Base-by-base conservation (phyloP, 2,329 filamentous ascomycete species). In the Rhinocladiella mackenziei region DNA sequence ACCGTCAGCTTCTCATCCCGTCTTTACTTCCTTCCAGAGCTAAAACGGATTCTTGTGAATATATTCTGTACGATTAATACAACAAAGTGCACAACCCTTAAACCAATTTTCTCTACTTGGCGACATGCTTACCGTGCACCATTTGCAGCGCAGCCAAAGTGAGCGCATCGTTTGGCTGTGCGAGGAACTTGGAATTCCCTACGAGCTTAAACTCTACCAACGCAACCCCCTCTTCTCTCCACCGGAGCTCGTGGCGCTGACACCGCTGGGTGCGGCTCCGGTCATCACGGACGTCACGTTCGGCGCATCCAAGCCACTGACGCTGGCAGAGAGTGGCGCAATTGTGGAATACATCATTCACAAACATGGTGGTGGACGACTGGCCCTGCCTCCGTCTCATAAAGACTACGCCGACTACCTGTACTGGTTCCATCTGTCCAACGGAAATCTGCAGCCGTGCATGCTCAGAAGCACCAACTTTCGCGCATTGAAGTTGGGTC, bases 151-250 rank as follows among this genome's bases (percentile, higher is more conserved):
- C 58, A 78, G 76, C 10, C 78, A 83, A 59, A 81, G 78, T 25
- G 80, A 83, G 59, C 77, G 80, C 30, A 69, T 83, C 41, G 64
- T 74, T 56, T 83, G 77, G 73, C 72, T 83, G 36, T 77, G 77
- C 59, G 80, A 84, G 60, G 81, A 84, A 60, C 73, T 84, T 13
- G 61, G 63, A 39, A 61, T 43, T 83, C 39, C 58, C 1, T 60
- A 77, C 13, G 64, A 65, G 39, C 61, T 64, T 28, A 68, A 77
- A 64, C 45, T 66, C 37, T 71, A 73, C 37, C 56, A 58, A 4
- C 72, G 78, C 53, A 41, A 69, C 9, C 36, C 36, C 5, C 15
- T 39, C 7, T 55, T 68, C 26, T 59, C 61, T 5, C 64, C 65
- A 1, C 56, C 59, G 57, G 58, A 55, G 44, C 65, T 66, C 55